phyloP scores from a whole-genome alignment of 2,329 filamentous ascomycete genomes.

The Cryphonectria japonica region DNA sequence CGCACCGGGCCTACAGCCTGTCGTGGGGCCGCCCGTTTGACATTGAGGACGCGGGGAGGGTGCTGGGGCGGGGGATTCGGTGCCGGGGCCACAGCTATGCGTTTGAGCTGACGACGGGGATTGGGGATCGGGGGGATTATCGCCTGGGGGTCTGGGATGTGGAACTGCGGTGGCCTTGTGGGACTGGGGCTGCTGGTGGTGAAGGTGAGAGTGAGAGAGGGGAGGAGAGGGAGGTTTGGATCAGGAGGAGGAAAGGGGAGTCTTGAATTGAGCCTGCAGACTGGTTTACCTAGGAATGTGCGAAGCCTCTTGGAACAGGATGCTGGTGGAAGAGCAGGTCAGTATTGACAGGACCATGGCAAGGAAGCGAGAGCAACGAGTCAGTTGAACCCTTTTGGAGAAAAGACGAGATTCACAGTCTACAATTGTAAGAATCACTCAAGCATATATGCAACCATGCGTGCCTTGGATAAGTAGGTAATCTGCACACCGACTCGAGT shows the following conservation, averaged over 20 bases:
- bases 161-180: constrained; percentile 16
- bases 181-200: not conserved
- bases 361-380: not conserved
- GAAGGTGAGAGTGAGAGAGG: not conserved
- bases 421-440: not conserved
- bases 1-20: constrained; percentile 23
- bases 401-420: not conserved
- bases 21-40: constrained; percentile 26
- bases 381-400: not conserved
- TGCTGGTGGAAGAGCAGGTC: not conserved
- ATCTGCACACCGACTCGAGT: not conserved
- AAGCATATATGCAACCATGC: not conserved
- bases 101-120: constrained; percentile 26
- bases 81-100: constrained; percentile 25
- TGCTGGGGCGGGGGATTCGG: constrained; percentile 16
- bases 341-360: not conserved
- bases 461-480: not conserved
- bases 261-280: not conserved
- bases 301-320: not conserved
- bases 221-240: constrained; percentile 21
- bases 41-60: constrained; percentile 24
- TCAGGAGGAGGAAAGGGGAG: not conserved
- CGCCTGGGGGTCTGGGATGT: constrained; percentile 25
- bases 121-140: constrained; percentile 23
- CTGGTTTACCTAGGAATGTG: not conserved